Conservation (phyloP, 306 rosid genomes). For the Morella rubra region DNA sequence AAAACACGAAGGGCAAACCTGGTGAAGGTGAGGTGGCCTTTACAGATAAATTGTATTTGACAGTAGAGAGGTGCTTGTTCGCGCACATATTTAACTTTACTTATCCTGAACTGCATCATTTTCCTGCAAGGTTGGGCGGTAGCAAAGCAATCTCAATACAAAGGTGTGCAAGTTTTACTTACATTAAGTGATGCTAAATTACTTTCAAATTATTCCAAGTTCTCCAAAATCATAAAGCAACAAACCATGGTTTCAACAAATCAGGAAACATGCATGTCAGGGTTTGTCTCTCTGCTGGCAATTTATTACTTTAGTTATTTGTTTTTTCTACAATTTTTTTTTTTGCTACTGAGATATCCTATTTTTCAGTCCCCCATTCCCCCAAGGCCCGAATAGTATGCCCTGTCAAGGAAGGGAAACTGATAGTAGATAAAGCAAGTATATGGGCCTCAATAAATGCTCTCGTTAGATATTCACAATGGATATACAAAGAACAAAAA, state of each 20-base stretch:
- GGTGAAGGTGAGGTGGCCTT: conserved; percentile 41
- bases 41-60: conserved; percentile 53
- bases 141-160: neutral
- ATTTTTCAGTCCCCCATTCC: too few species aligned
- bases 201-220: neutral
- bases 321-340: too few species aligned
- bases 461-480: neutral
- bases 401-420: too few species aligned
- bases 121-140: conserved; percentile 33
- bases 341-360: too few species aligned
- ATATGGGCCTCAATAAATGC: neutral
- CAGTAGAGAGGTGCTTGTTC: conserved; percentile 43
- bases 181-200: neutral
- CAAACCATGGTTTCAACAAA: too few species aligned
- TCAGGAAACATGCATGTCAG: too few species aligned
- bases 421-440: too few species aligned
- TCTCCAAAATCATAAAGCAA: too few species aligned
- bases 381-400: too few species aligned
- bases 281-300: too few species aligned
- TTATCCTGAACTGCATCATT: conserved; percentile 43
- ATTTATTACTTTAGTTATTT: too few species aligned
- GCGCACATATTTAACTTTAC: conserved; percentile 44
- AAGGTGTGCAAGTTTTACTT: too few species aligned
- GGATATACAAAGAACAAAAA: neutral
- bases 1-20: conserved; percentile 16